Base-by-base conservation (phyloP, 2,329 filamentous ascomycete genomes). In the Periconia digitata region DNA sequence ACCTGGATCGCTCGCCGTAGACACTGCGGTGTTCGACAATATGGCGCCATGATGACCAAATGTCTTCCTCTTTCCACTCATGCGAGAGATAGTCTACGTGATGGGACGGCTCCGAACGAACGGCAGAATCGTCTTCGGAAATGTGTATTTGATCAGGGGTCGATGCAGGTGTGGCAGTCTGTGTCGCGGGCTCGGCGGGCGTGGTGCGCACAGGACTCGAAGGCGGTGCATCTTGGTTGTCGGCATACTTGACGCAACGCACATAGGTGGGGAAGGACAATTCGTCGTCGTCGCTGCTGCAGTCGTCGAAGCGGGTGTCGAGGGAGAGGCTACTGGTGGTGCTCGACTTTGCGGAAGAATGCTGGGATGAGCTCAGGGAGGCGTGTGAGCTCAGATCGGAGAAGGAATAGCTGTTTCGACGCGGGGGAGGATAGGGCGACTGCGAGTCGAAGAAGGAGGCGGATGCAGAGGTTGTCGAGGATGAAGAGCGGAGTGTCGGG, bases 31-130 rank as follows among this genome's bases (percentile, higher is more conserved):
- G 88, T 22, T 88, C 86, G 15, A 92, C 85, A 60, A 97, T 90
- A 67, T 95, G 94, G 66, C 91, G 86, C 94, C 94, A 97, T 1
- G 92, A 96, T 6, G 89, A 87, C 92, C 92, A 97, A 21, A 97
- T 95, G 72, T 99, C 92, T 71, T 97, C 92, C 72, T 96, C 91
- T 54, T 83, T 85, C 90, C 92, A 96, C 53, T 92, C 85, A 66
- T 97, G 89, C 16, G 92, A 95, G 40, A 96, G 81, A 67, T 96
- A 96, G 73, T 96, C 92, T n/a, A 96, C 92, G 72, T 96, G 90
- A 56, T 90, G 81, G 39, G 91, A 91, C 1, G 90, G 90, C 62
- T 87, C 84, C 27, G 79, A 79, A 53, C 85, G 82, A 32, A 95
- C 79, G 10, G 87, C 86, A 8, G 85, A 87, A 70, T 96, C 91